Percentiles rank a stretch among this genome's conserved stretches.
Conservation (phyloP, 768 basidiomycete genomes). For the Lactarius hatsudake region DNA sequence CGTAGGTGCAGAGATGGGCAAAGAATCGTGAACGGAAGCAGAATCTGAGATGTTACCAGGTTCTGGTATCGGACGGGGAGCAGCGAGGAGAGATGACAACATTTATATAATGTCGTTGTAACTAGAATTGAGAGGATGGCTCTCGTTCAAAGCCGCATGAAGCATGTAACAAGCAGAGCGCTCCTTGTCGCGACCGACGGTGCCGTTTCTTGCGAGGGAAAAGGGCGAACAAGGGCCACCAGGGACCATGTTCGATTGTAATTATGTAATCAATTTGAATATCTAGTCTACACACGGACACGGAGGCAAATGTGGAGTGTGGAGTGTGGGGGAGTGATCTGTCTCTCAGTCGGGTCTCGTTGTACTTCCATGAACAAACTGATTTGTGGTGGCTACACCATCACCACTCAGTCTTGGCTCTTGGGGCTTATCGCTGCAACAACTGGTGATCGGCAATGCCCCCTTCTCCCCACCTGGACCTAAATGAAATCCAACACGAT, state of each 20-base stretch:
- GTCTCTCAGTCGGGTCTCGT: no score
- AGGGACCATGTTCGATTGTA: conserved; percentile 2
- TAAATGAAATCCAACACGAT: background rate
- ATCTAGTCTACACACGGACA: background rate
- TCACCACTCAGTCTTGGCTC: background rate
- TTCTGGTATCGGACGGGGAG: conserved; percentile 20
- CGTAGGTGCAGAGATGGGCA: conserved; percentile 24
- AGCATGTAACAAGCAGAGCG: conserved; percentile 25
- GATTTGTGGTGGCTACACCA: background rate
- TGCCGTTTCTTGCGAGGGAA: conserved; percentile 1
- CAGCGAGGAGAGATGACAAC: conserved; percentile 28
- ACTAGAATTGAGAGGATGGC: conserved; percentile 28
- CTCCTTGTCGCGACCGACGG: conserved; percentile 14
- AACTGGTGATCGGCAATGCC: background rate
- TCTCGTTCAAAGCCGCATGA: conserved; percentile 28
- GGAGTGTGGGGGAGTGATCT: background rate
- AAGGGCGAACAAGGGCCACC: background rate
- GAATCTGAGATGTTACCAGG: conserved; percentile 27
- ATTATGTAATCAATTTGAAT: conserved; percentile 14
- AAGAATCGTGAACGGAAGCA: conserved; percentile 17
- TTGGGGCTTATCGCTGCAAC: background rate
- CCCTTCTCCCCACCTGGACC: background rate
- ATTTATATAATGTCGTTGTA: conserved; percentile 24
- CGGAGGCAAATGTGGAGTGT: background rate
- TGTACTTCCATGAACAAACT: background rate